phyloP scores from a whole-genome alignment of 2,329 filamentous ascomycete species.

The Chrysoporthe puriensis region DNA sequence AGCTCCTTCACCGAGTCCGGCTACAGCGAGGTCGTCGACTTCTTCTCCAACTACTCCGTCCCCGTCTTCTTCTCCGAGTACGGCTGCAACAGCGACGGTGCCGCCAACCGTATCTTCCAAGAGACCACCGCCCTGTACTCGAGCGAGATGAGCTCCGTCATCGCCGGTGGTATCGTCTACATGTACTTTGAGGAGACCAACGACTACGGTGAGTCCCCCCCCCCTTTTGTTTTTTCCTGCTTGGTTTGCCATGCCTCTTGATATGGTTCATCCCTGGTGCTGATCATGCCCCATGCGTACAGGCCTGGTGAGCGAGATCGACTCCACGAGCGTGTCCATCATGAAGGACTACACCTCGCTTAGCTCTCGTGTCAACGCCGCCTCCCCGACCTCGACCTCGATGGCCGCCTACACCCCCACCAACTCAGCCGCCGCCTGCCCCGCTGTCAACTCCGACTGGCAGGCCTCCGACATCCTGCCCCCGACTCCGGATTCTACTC shows the following conservation, averaged over 20 bases:
- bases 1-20: constrained; percentile 77
- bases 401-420: constrained; percentile 71
- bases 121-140: constrained; percentile 85
- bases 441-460: constrained; percentile 68
- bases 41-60: constrained; percentile 88
- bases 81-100: constrained; percentile 78
- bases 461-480: constrained; percentile 72
- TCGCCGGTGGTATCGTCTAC: constrained; percentile 97
- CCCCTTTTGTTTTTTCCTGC: too few species aligned
- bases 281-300: constrained; percentile 29
- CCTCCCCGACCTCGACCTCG: constrained; percentile 67
- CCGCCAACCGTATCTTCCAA: constrained; percentile 74
- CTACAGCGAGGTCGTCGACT: constrained; percentile 79
- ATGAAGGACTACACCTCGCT: constrained; percentile 77
- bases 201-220: constrained; percentile 46
- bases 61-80: constrained; percentile 99
- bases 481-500: constrained; percentile 74
- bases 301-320: constrained; percentile 67
- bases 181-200: constrained; percentile 96
- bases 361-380: constrained; percentile 69
- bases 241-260: background rate
- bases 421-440: constrained; percentile 75
- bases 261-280: background rate
- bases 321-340: constrained; percentile 63
- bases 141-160: constrained; percentile 78